Base-by-base conservation (phyloP, 225 moss, liverwort and hornwort species). In the Bryoerythrophyllum caledonicum region DNA sequence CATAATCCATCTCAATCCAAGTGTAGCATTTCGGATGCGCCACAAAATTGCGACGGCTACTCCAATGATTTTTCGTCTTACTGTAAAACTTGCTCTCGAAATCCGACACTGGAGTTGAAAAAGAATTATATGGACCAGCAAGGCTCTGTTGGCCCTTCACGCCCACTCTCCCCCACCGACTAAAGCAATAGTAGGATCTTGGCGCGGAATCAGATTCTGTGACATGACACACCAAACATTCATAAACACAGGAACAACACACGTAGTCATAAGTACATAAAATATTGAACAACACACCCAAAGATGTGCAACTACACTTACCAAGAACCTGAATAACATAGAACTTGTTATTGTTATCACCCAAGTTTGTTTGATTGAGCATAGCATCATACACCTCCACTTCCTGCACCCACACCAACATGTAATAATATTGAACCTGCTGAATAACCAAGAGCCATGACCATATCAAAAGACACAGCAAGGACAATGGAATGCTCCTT, bases 1-100 rank as follows among this genome's bases (percentile, higher is more conserved):
- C 91, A 72, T 94, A 99, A 78, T 94, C 94, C 93, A 99, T 91
- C 84, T 99, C 97, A 67, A 99, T 89, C 97, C 94, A 99, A 20
- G 94, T 94, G 62, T 99, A 99, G 68, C 88, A 91, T 41, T 89
- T 94, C 20, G 90, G 84, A 63, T 76, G 48, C 17, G 89, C 75
- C 19, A 65, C 79, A 73, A 99, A 99, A 38, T 83, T 68, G 63
- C 82, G 79, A 71, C 97, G 91, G 17, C 81, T 21, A 1, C 5
- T 1, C 97, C 97, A 99, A 8, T 17, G 0, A 68, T 99, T 94
- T 17, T 48, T 79, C 48, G 97, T 94, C 81, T 99, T 99, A 0
- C 74, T 76, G 37, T 61, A 67, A 70, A 99, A 99, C 27, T 77
- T 87, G 28, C 1, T 8, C 21, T 61, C 7, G 65, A 99, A 99